Base-by-base conservation (phyloP, 2,329 filamentous ascomycete species). In the Colletotrichum lentis region DNA sequence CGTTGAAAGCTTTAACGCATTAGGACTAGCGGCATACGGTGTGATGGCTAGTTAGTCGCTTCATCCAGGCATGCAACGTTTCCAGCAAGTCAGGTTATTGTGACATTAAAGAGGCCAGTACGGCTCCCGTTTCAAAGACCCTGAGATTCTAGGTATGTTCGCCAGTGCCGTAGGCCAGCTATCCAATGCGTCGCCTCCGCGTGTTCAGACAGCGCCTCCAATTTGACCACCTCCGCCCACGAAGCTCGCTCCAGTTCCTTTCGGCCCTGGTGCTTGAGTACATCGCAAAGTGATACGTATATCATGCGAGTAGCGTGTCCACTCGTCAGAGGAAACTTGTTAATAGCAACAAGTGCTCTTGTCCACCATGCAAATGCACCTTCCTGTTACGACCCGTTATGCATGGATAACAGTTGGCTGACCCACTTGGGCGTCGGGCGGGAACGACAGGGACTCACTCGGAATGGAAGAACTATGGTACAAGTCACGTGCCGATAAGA, bases 261-360 rank as follows among this genome's bases (percentile, higher is more conserved):
- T 41, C 5, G 52, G 22, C 52, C 52, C 52, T 55, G 31, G 52
- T n/a, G n/a, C 37, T 20, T 20, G 5, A 43, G n/a, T 8, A 41
- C n/a, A 24, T 55, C 16, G 52, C 52, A 55, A 16, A 55, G 52
- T 55, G 52, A 55, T 18, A 55, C 35, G n/a, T 55, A 55, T 7
- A 55, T 43, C 31, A 22, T 41, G 16, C 50, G 50, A 35, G 50
- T 53, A 24, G 50, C 50, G 5, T 53, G 50, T 27, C 50, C 50
- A 18, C 50, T 53, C 20, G 50, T 53, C 24, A 27, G 50, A 27
- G 50, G 50, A 37, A 53, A 53, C 50, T 53, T 53, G 50, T n/a
- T n/a, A 27, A 53, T 53, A 8, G 50, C 24, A n/a, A 14, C 24
- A 24, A 53, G 50, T 8, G 50, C 50, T 53, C 37, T 22, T 53